phyloP scores from a whole-genome alignment of 139 green algal species.

The Micromonas commoda region DNA sequence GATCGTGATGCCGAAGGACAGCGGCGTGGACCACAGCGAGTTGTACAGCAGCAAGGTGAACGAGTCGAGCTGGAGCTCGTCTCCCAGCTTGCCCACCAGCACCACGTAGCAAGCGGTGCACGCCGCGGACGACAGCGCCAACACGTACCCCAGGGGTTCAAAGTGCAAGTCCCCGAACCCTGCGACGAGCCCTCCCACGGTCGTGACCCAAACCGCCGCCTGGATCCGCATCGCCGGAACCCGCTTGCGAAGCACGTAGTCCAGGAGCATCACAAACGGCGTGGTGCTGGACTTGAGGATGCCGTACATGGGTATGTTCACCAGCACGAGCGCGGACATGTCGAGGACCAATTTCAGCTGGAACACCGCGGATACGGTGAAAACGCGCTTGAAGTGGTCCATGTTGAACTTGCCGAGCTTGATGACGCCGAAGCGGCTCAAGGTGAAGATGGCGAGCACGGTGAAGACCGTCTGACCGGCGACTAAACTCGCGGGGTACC shows the following conservation, averaged over 20 bases:
- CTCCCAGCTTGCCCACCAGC: conserved; percentile 47
- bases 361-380: conserved; percentile 41
- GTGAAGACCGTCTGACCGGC: conserved; percentile 42
- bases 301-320: conserved; percentile 54
- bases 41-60: conserved; percentile 32
- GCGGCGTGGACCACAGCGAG: conserved; percentile 19
- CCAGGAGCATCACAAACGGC: conserved; percentile 44
- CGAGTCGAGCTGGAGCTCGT: conserved; percentile 43
- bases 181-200: conserved; percentile 41
- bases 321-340: conserved; percentile 41
- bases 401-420: conserved; percentile 21
- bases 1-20: conserved; percentile 38
- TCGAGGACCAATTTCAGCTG: conserved; percentile 47
- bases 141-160: conserved; percentile 41
- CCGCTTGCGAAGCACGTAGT: conserved; percentile 41
- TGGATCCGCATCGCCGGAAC: conserved; percentile 29
- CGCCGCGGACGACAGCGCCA: conserved; percentile 41
- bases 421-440: neutral
- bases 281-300: conserved; percentile 47
- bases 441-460: neutral
- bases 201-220: conserved; percentile 42
- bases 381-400: conserved; percentile 5
- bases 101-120: conserved; percentile 46
- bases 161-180: conserved; percentile 45
- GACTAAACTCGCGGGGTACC: conserved; percentile 43